Conservation (phyloP, 2,329 filamentous ascomycete species). For the Talaromyces verruculosus region DNA sequence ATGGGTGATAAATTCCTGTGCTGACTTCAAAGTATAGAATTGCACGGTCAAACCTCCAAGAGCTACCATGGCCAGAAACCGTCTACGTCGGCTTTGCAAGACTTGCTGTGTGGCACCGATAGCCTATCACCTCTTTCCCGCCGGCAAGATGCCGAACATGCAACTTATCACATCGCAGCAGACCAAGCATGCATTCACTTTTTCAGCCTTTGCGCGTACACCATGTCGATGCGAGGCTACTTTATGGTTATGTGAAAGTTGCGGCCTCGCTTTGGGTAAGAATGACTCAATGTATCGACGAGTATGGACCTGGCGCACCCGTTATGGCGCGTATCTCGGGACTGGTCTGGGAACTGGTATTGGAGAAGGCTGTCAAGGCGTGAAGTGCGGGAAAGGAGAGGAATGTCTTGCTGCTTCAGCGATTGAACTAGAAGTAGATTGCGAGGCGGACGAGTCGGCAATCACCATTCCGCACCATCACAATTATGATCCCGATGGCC, state of each 20-base stretch:
- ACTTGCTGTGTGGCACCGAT: constrained; percentile 73
- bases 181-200: constrained; percentile 45
- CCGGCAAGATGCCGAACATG: constrained; percentile 7
- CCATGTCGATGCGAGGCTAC: constrained; percentile 58
- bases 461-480: constrained; percentile 39
- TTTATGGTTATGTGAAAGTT: constrained; percentile 84
- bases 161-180: neutral
- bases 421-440: constrained; percentile 81
- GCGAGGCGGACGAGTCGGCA: constrained; percentile 72
- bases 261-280: constrained; percentile 66
- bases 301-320: constrained; percentile 86
- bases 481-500: constrained; percentile 23
- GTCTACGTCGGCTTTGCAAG: constrained; percentile 78
- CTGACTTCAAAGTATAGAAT: constrained; percentile 59
- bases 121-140: constrained; percentile 31
- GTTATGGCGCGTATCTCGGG: constrained; percentile 75
- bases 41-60: constrained; percentile 83
- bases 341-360: constrained; percentile 81
- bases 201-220: constrained; percentile 52
- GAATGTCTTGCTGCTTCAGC: constrained; percentile 73
- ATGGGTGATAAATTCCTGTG: neutral
- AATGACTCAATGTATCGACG: constrained; percentile 60
- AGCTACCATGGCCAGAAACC: constrained; percentile 63
- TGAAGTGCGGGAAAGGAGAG: constrained; percentile 79
- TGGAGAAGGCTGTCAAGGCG: constrained; percentile 82